These are phyloP conservation scores for Sugiyamaella lignohabitans DNA, from an alignment of 805 yeast species.

Conservation along the genomic window DNA sequence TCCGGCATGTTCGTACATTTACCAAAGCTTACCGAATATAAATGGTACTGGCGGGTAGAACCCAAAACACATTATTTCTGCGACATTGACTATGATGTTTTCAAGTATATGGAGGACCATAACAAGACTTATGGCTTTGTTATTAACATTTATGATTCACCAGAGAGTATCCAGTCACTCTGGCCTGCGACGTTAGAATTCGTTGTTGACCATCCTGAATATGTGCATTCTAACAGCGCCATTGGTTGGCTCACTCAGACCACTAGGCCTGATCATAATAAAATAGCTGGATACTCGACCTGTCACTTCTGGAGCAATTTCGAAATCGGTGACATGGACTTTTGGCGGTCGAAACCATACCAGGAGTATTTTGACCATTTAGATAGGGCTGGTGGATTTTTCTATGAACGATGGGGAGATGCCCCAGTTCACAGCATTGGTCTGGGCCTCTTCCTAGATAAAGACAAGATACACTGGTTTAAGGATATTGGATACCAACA, in stretches of 20 bases:
- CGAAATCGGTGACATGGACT: constrained; percentile 76
- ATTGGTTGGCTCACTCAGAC: constrained; percentile 49
- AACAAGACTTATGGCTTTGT: constrained; percentile 69
- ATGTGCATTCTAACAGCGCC: constrained; percentile 53
- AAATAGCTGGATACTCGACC: constrained; percentile 58
- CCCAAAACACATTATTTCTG: constrained; percentile 65
- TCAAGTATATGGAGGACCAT: constrained; percentile 63
- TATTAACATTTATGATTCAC: constrained; percentile 61
- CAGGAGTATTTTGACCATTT: constrained; percentile 59
- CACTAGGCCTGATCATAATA: constrained; percentile 44
- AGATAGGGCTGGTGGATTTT: constrained; percentile 75
- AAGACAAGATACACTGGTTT: constrained; percentile 76
- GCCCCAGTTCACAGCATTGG: constrained; percentile 92
- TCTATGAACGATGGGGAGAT: constrained; percentile 93
- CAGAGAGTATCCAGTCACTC: constrained; percentile 52
- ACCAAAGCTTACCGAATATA: constrained; percentile 53
- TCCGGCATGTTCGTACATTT: constrained; percentile 58
- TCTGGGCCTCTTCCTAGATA: constrained; percentile 61
- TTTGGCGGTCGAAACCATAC: constrained; percentile 62
- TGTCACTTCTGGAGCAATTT: constrained; percentile 93
- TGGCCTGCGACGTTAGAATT: constrained; percentile 68
- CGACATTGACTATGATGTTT: constrained; percentile 68
- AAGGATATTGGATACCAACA: constrained; percentile 88
- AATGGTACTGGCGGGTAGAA: constrained; percentile 77
- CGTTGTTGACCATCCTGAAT: constrained; percentile 50